A percentile compares a stretch with the other conserved stretches of the same genome.
phyloP scores from a whole-genome alignment of 2,329 filamentous ascomycete genomes.

The Aspergillus udagawae region DNA sequence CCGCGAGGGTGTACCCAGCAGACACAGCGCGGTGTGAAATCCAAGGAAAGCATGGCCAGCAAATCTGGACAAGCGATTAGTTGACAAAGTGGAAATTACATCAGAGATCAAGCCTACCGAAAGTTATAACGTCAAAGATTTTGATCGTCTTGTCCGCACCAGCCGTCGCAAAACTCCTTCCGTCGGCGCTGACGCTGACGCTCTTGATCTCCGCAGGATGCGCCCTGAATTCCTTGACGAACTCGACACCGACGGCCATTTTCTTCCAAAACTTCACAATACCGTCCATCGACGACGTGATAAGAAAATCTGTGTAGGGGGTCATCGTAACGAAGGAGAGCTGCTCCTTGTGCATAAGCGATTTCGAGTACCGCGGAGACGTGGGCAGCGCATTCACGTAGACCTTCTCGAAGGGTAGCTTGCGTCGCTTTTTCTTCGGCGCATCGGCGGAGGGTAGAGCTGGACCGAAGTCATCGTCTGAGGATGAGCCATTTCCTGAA shows the following conservation, averaged over 20 bases:
- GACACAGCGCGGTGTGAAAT: slow-evolving; percentile 69
- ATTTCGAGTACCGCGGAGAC: slow-evolving; percentile 82
- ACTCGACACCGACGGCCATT: slow-evolving; percentile 81
- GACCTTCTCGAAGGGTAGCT: slow-evolving; percentile 89
- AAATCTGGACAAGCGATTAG: slow-evolving; percentile 54
- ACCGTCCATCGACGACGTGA: slow-evolving; percentile 91
- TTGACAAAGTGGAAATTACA: neutral
- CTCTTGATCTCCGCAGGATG: slow-evolving; percentile 80
- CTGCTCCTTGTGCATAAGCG: slow-evolving; percentile 97
- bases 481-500: slow-evolving; percentile 54
- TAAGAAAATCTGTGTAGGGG: slow-evolving; percentile 87
- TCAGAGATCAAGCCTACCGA: slow-evolving; percentile 45
- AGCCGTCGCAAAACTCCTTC: slow-evolving; percentile 86
- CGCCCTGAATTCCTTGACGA: slow-evolving; percentile 95
- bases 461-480: slow-evolving; percentile 86
- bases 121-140: slow-evolving; percentile 69
- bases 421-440: slow-evolving; percentile 85
- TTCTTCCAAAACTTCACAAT: slow-evolving; percentile 99
- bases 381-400: slow-evolving; percentile 86
- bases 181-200: slow-evolving; percentile 82
- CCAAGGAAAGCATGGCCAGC: slow-evolving; percentile 73
- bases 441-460: slow-evolving; percentile 75
- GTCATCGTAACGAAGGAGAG: slow-evolving; percentile 84
- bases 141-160: slow-evolving; percentile 54
- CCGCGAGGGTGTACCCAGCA: slow-evolving; percentile 91